Percentiles rank a stretch among this genome's conserved stretches.
phyloP scores from a whole-genome alignment of 257 asterid genomes.

The Fraxinus quadrangulata region DNA sequence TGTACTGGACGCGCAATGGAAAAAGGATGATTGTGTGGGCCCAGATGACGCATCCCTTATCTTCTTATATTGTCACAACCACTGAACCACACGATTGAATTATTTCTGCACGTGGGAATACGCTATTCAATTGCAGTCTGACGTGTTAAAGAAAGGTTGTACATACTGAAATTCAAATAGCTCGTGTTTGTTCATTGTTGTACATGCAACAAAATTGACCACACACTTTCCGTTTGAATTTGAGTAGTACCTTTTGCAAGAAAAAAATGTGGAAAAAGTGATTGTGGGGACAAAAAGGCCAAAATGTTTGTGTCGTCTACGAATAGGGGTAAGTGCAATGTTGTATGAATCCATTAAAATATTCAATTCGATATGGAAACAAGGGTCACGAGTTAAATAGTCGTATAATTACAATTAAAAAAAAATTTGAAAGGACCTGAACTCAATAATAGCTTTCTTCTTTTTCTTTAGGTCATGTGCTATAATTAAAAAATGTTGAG shows the following conservation, averaged over 20 bases:
- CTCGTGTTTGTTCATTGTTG: background rate
- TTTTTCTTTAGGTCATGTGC: too few species aligned
- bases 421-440: too few species aligned
- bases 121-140: background rate
- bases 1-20: background rate
- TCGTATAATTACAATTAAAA: too few species aligned
- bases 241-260: background rate
- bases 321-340: background rate
- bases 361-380: too few species aligned
- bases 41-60: conserved; percentile 23
- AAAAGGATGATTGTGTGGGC: background rate
- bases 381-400: too few species aligned
- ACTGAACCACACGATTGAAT: background rate
- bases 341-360: too few species aligned
- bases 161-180: too few species aligned
- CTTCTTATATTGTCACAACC: background rate
- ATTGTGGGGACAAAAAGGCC: conserved; percentile 1
- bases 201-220: background rate
- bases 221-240: background rate
- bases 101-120: background rate
- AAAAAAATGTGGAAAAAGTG: background rate
- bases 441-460: too few species aligned
- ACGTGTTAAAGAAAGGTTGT: background rate
- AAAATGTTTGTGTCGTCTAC: background rate
- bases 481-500: too few species aligned